phyloP scores from a whole-genome alignment of 805 yeast species.

The Yarrowia sp. region DNA sequence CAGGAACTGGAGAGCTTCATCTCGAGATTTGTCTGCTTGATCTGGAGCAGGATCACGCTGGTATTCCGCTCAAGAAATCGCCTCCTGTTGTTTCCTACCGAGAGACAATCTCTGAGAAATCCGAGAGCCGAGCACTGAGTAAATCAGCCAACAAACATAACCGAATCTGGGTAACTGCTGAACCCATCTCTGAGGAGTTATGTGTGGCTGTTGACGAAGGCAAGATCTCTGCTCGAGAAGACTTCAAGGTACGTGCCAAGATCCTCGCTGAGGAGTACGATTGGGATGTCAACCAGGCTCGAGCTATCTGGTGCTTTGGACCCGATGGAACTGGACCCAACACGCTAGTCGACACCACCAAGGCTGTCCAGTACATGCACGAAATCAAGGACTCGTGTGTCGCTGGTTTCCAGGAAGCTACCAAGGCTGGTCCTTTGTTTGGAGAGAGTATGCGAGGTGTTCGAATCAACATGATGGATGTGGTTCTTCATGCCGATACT shows the following conservation, averaged over 20 bases:
- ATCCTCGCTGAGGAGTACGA: conserved; percentile 97
- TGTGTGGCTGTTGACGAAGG: conserved; percentile 91
- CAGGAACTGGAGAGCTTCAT: conserved; percentile 99
- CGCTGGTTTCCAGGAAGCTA: conserved; percentile 99
- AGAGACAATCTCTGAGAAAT: conserved; percentile 94
- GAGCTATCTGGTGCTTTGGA: conserved; percentile 99
- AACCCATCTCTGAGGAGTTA: conserved; percentile 93
- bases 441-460: conserved; percentile 96
- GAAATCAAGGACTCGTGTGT: conserved; percentile 99
- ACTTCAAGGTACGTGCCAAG: conserved; percentile 99
- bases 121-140: conserved; percentile 93
- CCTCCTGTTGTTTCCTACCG: conserved; percentile 99
- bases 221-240: conserved; percentile 92
- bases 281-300: conserved; percentile 99
- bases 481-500: conserved; percentile 99
- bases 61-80: conserved; percentile 96
- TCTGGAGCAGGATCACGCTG: conserved; percentile 98
- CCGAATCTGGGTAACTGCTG: conserved; percentile 98
- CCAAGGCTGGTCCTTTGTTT: conserved; percentile 98
- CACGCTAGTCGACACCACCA: conserved; percentile 98
- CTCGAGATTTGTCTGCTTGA: conserved; percentile 96
- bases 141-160: conserved; percentile 99
- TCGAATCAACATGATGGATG: conserved; percentile 98
- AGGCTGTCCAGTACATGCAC: conserved; percentile 98
- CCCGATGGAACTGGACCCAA: conserved; percentile 99